These are phyloP conservation scores for Hortaea sp. DNA, from an alignment of 2,329 filamentous ascomycete species.

Conservation along the genomic window DNA sequence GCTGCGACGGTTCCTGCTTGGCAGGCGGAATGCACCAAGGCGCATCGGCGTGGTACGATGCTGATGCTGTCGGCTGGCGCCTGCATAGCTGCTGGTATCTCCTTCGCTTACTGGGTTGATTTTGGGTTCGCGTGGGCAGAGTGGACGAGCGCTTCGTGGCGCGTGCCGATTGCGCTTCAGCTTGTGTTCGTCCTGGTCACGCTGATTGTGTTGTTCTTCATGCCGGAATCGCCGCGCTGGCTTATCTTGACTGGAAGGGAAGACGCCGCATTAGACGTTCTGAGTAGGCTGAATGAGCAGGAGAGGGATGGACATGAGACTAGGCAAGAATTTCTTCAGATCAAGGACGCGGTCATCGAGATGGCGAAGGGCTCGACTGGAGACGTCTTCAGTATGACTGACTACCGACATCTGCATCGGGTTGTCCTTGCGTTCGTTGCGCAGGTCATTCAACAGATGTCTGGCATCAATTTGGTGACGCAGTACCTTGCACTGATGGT, in stretches of 20 bases:
- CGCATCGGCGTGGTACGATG: constrained; percentile 34
- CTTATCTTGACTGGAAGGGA: constrained; percentile 24
- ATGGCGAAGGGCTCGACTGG: constrained; percentile 21
- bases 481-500: constrained; percentile 41
- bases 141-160: constrained; percentile 24
- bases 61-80: constrained; percentile 38
- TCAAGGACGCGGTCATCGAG: constrained; percentile 29
- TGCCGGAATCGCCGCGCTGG: constrained; percentile 24
- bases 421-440: constrained; percentile 33
- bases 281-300: constrained; percentile 26
- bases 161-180: constrained; percentile 21
- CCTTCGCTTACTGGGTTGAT: constrained; percentile 30
- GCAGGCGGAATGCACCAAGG: constrained; percentile 36
- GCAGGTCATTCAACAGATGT: constrained; percentile 37
- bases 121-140: constrained; percentile 21
- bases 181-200: constrained; percentile 17
- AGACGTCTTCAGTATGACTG: constrained; percentile 27
- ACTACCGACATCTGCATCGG: constrained; percentile 35
- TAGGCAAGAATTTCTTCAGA: constrained; percentile 17
- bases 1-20: constrained; percentile 33
- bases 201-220: constrained; percentile 11
- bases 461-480: constrained; percentile 23
- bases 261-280: constrained; percentile 24
- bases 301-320: constrained; percentile 23
- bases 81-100: constrained; percentile 34